Conservation (phyloP, 768 basidiomycete genomes). For the Clavaria fumosa region DNA sequence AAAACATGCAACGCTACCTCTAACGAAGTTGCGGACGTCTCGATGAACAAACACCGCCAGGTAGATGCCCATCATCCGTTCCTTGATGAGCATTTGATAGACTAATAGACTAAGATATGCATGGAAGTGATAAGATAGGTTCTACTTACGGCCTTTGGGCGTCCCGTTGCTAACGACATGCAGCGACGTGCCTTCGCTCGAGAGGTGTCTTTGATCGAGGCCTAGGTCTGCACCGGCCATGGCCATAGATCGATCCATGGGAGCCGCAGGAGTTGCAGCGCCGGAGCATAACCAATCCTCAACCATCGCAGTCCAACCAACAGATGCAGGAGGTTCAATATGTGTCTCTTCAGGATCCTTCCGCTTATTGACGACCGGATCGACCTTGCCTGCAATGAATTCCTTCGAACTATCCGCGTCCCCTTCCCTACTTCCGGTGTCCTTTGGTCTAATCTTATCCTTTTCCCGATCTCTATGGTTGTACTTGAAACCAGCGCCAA, state of each 20-base stretch:
- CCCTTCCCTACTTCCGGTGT: conserved; percentile 24
- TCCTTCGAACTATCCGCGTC: too few species aligned
- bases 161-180: conserved; percentile 23
- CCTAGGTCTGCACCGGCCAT: conserved; percentile 27
- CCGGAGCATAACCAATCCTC: conserved; percentile 57
- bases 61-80: conserved; percentile 84
- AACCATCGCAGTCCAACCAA: conserved; percentile 62
- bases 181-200: conserved; percentile 22
- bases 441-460: conserved; percentile 26
- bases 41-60: conserved; percentile 61
- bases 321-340: conserved; percentile 19
- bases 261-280: conserved; percentile 19
- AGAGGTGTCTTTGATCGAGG: neutral
- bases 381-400: too few species aligned
- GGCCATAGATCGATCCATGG: conserved; percentile 15
- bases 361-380: conserved; percentile 24
- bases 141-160: conserved; percentile 32
- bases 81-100: conserved; percentile 76
- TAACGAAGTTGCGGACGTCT: conserved; percentile 47
- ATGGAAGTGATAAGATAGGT: too few species aligned
- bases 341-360: conserved; percentile 22
- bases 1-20: conserved; percentile 26
- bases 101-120: too few species aligned
- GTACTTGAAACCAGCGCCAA: conserved; percentile 66
- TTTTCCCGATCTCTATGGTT: conserved; percentile 33